Conservation (phyloP, 2,329 filamentous ascomycete species). For the Trichoderma polysporum region DNA sequence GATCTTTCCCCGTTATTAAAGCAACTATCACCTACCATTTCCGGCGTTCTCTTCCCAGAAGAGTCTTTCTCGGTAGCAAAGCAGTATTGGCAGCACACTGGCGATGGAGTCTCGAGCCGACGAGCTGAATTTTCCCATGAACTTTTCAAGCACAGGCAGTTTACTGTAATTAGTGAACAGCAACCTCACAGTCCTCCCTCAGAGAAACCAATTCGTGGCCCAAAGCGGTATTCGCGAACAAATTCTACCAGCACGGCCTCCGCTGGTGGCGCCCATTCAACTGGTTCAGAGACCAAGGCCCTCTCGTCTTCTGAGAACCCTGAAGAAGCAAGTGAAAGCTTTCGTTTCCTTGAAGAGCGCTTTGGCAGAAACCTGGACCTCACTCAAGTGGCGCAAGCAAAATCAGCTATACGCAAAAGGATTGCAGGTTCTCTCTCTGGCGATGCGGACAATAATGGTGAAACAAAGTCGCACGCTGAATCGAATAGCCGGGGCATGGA, state of each 20-base stretch:
- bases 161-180: constrained; percentile 37
- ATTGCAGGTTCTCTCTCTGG: constrained; percentile 83
- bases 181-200: constrained; percentile 30
- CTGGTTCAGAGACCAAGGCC: constrained; percentile 15
- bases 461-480: constrained; percentile 21
- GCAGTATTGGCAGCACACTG: constrained; percentile 95
- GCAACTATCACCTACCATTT: constrained; percentile 60
- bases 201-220: constrained; percentile 62
- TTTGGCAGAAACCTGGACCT: constrained; percentile 89
- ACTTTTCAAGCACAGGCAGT: constrained; percentile 67
- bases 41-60: constrained; percentile 68
- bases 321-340: constrained; percentile 61
- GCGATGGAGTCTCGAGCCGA: constrained; percentile 87
- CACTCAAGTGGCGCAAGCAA: constrained; percentile 76
- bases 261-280: neutral
- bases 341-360: constrained; percentile 84
- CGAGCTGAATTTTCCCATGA: constrained; percentile 85
- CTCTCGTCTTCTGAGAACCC: constrained; percentile 23
- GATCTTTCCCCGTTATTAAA: constrained; percentile 51
- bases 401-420: constrained; percentile 77
- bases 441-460: constrained; percentile 55
- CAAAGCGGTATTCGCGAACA: constrained; percentile 72
- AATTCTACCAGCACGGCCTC: constrained; percentile 39
- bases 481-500: constrained; percentile 56
- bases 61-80: constrained; percentile 74